Evolutionary conservation across 2,329 filamentous ascomycete genomes (phyloP).

Genomic region (Fusarium odoratissimum): DNA sequence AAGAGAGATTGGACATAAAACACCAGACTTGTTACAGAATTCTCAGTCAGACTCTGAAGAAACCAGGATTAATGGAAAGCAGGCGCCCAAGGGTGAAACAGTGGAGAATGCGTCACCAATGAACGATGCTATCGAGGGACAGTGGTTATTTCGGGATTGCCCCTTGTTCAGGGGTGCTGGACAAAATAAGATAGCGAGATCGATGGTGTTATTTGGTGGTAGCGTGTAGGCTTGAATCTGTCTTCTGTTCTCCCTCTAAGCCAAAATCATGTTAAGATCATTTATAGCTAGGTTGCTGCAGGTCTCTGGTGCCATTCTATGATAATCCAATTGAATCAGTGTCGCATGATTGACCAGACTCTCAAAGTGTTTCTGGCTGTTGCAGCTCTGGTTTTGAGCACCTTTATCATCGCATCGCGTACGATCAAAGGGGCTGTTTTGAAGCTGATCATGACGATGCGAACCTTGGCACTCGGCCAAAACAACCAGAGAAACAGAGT

Average conservation of each 20-base stretch:
- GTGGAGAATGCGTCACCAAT: slow-evolving; percentile 33
- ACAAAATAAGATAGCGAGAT: slow-evolving; percentile 5
- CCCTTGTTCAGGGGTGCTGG: slow-evolving; percentile 14
- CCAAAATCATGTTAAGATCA: slow-evolving; percentile 15
- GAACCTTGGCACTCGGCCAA: not conserved
- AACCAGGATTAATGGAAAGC: slow-evolving; percentile 14
- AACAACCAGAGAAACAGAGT: not conserved
- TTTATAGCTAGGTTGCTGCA: slow-evolving; percentile 19
- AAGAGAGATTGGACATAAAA: slow-evolving; percentile 22
- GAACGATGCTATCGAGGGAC: not conserved
- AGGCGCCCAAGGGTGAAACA: slow-evolving; percentile 34
- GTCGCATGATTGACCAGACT: slow-evolving; percentile 35
- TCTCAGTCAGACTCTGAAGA: slow-evolving; percentile 16
- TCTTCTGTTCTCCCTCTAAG: not conserved
- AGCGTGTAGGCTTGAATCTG: not conserved
- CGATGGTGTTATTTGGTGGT: too few relatives aligned
- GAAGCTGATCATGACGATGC: slow-evolving; percentile 20
- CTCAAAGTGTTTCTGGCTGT: slow-evolving; percentile 27
- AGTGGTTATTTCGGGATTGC: slow-evolving; percentile 33
- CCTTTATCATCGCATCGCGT: not conserved
- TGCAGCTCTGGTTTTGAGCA: slow-evolving; percentile 32
- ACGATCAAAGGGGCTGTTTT: slow-evolving; percentile 8
- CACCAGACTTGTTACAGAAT: slow-evolving; percentile 33
- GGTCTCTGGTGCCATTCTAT: not conserved
- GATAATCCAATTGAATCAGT: slow-evolving; percentile 26